These are phyloP conservation scores for Furcasterigmium sp. DNA, from an alignment of 2,329 filamentous ascomycete genomes.

Conservation along the genomic window DNA sequence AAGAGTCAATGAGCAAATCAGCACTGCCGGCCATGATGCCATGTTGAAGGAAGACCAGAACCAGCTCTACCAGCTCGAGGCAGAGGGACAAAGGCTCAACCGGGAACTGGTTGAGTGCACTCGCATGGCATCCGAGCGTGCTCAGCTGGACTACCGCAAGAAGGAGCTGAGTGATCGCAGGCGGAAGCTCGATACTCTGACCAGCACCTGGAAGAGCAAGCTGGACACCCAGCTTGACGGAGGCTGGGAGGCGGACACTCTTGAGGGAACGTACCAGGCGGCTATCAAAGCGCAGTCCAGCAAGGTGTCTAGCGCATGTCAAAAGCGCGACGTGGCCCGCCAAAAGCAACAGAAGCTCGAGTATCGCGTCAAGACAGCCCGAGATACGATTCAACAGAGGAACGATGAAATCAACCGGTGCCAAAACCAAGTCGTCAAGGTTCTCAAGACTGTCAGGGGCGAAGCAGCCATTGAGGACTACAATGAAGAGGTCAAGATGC, in stretches of 20 bases:
- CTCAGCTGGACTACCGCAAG: constrained; percentile 76
- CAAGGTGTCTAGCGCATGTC: constrained; percentile 59
- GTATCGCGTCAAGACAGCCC: constrained; percentile 62
- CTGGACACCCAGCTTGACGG: constrained; percentile 59
- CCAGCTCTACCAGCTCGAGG: constrained; percentile 64
- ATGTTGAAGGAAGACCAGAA: constrained; percentile 63
- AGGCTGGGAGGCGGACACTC: constrained; percentile 62
- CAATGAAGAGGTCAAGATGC: constrained; percentile 40
- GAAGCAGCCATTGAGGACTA: constrained; percentile 49
- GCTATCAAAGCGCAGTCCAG: constrained; percentile 52
- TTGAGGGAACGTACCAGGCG: constrained; percentile 68
- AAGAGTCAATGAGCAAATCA: constrained; percentile 57
- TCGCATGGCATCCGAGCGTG: constrained; percentile 73
- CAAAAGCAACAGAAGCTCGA: constrained; percentile 74
- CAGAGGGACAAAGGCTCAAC: constrained; percentile 65
- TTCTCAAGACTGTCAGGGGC: constrained; percentile 38
- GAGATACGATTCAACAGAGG: constrained; percentile 60
- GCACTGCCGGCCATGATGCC: constrained; percentile 61
- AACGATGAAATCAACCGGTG: constrained; percentile 56
- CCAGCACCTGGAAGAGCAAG: constrained; percentile 66
- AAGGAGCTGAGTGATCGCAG: constrained; percentile 73
- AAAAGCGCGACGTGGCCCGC: constrained; percentile 62
- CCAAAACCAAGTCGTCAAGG: constrained; percentile 49
- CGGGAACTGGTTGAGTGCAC: constrained; percentile 81
- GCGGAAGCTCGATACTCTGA: constrained; percentile 72